Base-by-base conservation (phyloP, 768 basidiomycete species). In the Dendrothele bispora region DNA sequence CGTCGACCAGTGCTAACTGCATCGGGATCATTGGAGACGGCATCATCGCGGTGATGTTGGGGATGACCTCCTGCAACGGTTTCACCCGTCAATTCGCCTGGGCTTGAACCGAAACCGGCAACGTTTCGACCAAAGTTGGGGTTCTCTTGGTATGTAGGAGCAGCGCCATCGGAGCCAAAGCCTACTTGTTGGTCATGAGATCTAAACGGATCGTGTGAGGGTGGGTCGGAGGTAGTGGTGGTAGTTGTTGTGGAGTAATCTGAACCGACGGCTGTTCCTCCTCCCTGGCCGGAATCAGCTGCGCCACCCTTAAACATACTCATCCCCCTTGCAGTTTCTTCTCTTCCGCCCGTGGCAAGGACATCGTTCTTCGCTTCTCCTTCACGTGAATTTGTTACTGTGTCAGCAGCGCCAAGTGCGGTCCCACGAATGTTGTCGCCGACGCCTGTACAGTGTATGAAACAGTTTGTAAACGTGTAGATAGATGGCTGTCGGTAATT, bases 341-440 rank as follows among this genome's bases (percentile, higher is more conserved):
- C 4, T 46, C 34, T 46, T 21, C 44, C 44, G 10, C 38, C 15
- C 17, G 26, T 34, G 5, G 29, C 44, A 25, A 46, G 36, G 25
- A 24, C 27, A 6, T 46, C 44, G 21, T 46, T 46, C 44, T 36
- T 46, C 2, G 20, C 3, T 18, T 46, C 44, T 5, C 44, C 44
- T 17, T 46, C 44, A 18, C 28, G 36, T n/a, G 36, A 34, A 37
- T 37, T 34, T 12, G 44, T 27, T 7, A 46, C 29, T 3, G 44
- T 46, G 17, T 46, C 44, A 7, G 38, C 44, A 11, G 44, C 44
- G 25, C 44, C 44, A 12, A 46, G 24, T 11, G 44, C 35, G 2
- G 44, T 46, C 5, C 32, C 44, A 18, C 44, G 32, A 5, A 46
- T 20, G 24, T 27, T 46, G n/a, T 46, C 44, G n/a, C 44, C 44